Percentiles rank a stretch among this genome's conserved stretches.
Evolutionary conservation across 2,329 filamentous ascomycete species (phyloP).

Genomic region (Penicillium sumatraense): DNA sequence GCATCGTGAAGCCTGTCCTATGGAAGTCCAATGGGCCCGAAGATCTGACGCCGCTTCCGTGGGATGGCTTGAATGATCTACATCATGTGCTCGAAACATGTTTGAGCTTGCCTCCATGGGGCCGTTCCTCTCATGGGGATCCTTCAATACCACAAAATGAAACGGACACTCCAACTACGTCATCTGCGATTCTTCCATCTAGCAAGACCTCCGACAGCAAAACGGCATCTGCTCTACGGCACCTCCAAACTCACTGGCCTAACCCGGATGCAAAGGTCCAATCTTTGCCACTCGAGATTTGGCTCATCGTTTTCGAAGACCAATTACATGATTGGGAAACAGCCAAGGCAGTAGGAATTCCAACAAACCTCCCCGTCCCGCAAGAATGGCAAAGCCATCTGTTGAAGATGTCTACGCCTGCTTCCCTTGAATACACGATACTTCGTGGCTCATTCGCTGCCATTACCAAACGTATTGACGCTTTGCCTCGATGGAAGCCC

Average conservation of each 20-base stretch:
- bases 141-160: not conserved
- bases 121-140: slow-evolving; percentile 19
- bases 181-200: slow-evolving; percentile 12
- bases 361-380: slow-evolving; percentile 75
- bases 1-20: slow-evolving; percentile 77
- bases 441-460: slow-evolving; percentile 72
- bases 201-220: slow-evolving; percentile 55
- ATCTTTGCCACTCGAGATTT: slow-evolving; percentile 78
- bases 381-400: slow-evolving; percentile 71
- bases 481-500: slow-evolving; percentile 70
- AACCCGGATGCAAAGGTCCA: slow-evolving; percentile 27
- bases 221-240: slow-evolving; percentile 30
- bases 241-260: slow-evolving; percentile 26
- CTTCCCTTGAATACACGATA: slow-evolving; percentile 82
- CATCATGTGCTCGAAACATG: slow-evolving; percentile 37
- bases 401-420: slow-evolving; percentile 67
- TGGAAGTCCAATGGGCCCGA: slow-evolving; percentile 73
- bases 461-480: slow-evolving; percentile 73
- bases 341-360: slow-evolving; percentile 78
- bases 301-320: slow-evolving; percentile 81
- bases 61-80: slow-evolving; percentile 51
- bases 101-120: slow-evolving; percentile 29
- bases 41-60: slow-evolving; percentile 54
- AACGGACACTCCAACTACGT: slow-evolving; percentile 9
- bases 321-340: slow-evolving; percentile 89